These are phyloP conservation scores for Microcera coccophila DNA, from an alignment of 2,329 filamentous ascomycete genomes.

Conservation along the genomic window DNA sequence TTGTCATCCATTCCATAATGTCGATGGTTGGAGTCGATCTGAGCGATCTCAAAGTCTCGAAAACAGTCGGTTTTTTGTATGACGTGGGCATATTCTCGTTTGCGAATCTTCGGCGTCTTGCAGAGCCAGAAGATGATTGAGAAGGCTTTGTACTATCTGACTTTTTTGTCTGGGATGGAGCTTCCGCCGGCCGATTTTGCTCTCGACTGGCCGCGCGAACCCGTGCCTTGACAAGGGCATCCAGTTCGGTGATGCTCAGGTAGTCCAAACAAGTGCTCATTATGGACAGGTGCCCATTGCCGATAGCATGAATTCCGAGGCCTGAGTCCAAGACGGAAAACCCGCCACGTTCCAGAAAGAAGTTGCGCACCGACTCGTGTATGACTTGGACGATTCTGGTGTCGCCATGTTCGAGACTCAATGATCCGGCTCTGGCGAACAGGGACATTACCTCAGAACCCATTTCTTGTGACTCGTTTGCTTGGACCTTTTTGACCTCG, in stretches of 20 bases:
- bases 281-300: slow-evolving; percentile 4
- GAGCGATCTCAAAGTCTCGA: background rate
- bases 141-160: background rate
- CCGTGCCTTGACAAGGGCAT: slow-evolving; percentile 4
- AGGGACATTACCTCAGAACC: too few species aligned
- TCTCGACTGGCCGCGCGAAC: background rate
- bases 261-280: slow-evolving; percentile 11
- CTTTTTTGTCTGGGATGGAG: background rate
- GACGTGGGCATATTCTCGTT: too few species aligned
- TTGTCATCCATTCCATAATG: background rate
- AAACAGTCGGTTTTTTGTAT: background rate
- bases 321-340: background rate
- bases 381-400: slow-evolving; percentile 9
- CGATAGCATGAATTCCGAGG: background rate
- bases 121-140: background rate
- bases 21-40: background rate
- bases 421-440: slow-evolving; percentile 7
- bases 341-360: slow-evolving; percentile 2
- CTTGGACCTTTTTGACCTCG: slow-evolving; percentile 1
- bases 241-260: slow-evolving; percentile 7
- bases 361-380: slow-evolving; percentile 10
- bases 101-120: too few species aligned
- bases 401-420: slow-evolving; percentile 10
- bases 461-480: too few species aligned
- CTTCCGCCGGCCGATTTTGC: background rate